phyloP scores from a whole-genome alignment of 257 asterid species.

The Oldenlandia corymbosa region DNA sequence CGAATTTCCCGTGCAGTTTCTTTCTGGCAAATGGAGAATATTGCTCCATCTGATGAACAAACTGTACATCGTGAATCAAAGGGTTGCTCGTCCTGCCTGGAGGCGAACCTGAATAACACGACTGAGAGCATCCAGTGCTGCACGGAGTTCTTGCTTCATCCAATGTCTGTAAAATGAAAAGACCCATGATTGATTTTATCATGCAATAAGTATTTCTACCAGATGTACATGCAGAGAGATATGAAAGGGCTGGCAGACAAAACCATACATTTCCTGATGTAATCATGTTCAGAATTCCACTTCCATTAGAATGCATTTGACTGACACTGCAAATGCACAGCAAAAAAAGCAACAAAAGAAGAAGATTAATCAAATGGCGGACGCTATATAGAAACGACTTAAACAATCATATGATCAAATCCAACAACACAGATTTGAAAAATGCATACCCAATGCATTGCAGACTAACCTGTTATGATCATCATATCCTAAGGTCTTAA shows the following conservation, averaged over 20 bases:
- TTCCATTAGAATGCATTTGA: slow-evolving; percentile 32
- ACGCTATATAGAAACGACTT: neutral
- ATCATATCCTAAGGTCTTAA: slow-evolving; percentile 31
- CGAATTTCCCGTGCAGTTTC: slow-evolving; percentile 23
- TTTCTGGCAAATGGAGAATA: slow-evolving; percentile 31
- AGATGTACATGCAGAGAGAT: neutral
- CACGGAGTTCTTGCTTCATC: slow-evolving; percentile 28
- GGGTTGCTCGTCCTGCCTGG: slow-evolving; percentile 54
- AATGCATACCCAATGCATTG: neutral
- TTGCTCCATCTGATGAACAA: slow-evolving; percentile 33
- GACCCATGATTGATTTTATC: neutral
- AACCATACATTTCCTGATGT: slow-evolving; percentile 36
- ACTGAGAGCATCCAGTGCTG: slow-evolving; percentile 13
- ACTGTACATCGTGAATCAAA: slow-evolving; percentile 55
- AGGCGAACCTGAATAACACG: slow-evolving; percentile 43
- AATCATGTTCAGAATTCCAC: slow-evolving; percentile 37
- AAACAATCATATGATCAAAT: neutral
- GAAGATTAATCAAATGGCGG: neutral
- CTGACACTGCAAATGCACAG: slow-evolving; percentile 16
- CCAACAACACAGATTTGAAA: neutral
- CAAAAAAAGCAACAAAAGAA: neutral
- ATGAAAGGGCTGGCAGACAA: neutral
- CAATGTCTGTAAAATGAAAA: slow-evolving; percentile 22
- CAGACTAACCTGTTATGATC: slow-evolving; percentile 26
- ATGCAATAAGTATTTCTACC: neutral